A percentile compares a stretch with the other conserved stretches of the same genome.
Conservation (phyloP, 225 moss, liverwort and hornwort species). For the Physcomitrium patens region DNA sequence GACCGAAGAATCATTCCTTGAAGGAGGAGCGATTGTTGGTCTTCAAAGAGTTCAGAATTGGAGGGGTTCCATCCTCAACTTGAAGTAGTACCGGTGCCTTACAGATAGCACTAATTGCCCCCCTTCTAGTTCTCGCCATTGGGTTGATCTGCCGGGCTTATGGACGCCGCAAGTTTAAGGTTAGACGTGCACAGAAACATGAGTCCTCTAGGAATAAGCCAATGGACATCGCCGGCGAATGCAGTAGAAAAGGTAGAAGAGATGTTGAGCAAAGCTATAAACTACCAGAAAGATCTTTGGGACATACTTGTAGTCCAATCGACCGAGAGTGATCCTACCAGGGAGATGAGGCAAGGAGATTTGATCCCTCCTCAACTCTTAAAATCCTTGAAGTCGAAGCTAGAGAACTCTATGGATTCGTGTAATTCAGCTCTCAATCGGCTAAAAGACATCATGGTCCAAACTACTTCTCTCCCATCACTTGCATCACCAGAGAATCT, state of each 20-base stretch:
- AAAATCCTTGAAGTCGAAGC: constrained; percentile 20
- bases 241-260: constrained; percentile 28
- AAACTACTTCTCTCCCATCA: background rate
- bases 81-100: no score
- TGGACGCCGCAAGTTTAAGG: no score
- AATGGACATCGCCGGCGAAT: background rate
- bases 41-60: no score
- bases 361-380: constrained; percentile 2
- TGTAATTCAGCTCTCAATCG: constrained; percentile 19
- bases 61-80: no score
- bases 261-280: constrained; percentile 22
- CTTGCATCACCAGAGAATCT: no score
- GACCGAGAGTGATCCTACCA: background rate
- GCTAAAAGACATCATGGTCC: constrained; percentile 17
- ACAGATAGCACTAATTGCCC: no score
- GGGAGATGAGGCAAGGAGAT: background rate
- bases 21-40: no score
- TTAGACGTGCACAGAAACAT: no score
- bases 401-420: constrained; percentile 31
- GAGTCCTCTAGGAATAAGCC: no score
- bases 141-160: background rate
- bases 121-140: no score
- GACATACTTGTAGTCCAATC: constrained; percentile 19
- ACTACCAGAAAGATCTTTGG: constrained; percentile 23
- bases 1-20: background rate